Evolutionary conservation across 75 land plant species (phyloP).

Genomic region (Cunninghamia lanceolata): DNA sequence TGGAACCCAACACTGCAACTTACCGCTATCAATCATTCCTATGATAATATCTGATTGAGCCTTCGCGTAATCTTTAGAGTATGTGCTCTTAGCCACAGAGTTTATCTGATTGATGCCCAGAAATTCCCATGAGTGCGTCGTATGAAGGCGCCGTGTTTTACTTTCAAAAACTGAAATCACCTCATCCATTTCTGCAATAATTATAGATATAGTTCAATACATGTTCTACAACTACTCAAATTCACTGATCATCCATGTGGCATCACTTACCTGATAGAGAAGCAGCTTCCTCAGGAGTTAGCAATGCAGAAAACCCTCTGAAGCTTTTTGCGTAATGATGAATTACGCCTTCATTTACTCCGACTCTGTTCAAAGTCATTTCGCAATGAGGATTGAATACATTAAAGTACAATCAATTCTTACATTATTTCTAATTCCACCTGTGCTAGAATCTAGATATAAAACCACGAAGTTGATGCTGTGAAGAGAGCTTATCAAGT

Average conservation of each 20-base stretch:
- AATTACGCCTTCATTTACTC: conserved; percentile 21
- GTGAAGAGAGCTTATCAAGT: too few species aligned
- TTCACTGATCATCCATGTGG: neutral
- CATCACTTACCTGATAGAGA: conserved; percentile 19
- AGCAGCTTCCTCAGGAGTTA: conserved; percentile 36
- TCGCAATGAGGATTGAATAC: too few species aligned
- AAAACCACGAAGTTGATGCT: too few species aligned
- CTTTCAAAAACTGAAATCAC: conserved; percentile 63
- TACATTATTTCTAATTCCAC: too few species aligned
- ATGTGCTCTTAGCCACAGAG: neutral
- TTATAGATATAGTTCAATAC: neutral
- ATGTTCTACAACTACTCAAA: neutral
- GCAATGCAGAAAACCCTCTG: conserved; percentile 62
- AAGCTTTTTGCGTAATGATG: conserved; percentile 52
- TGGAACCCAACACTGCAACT: neutral
- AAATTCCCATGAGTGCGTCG: conserved; percentile 70
- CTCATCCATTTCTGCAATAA: conserved; percentile 31
- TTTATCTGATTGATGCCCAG: conserved; percentile 29
- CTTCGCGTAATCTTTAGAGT: neutral
- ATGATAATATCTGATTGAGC: conserved; percentile 35
- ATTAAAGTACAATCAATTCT: too few species aligned
- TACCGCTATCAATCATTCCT: conserved; percentile 46
- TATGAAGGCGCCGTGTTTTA: conserved; percentile 23
- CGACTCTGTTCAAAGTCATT: conserved; percentile 15
- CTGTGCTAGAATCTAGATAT: too few species aligned